Conservation (phyloP, 2,329 filamentous ascomycete species). For the Daldinia sp. region DNA sequence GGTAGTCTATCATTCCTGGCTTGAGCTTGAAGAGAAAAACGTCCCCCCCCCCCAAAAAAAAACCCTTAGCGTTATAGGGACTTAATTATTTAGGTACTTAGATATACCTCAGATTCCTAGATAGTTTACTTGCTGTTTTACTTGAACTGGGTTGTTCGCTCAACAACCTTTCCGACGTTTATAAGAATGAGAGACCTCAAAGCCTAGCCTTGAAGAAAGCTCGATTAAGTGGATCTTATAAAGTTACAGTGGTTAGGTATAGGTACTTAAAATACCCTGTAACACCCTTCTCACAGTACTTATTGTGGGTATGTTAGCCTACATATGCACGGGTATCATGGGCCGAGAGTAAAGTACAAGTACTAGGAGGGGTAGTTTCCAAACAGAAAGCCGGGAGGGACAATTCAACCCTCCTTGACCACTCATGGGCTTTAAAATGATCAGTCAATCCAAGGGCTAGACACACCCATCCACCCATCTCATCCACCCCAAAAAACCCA, state of each 20-base stretch:
- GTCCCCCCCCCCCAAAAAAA: not conserved
- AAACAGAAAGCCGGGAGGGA: constrained; percentile 17
- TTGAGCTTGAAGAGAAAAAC: not conserved
- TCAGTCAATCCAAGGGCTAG: too few relatives aligned
- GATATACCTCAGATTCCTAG: too few relatives aligned
- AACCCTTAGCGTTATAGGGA: too few relatives aligned
- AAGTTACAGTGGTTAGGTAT: constrained; percentile 15
- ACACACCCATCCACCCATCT: constrained; percentile 9
- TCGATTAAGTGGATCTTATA: constrained; percentile 16
- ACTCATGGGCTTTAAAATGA: constrained; percentile 29
- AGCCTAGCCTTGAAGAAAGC: constrained; percentile 21
- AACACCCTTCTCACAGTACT: constrained; percentile 2
- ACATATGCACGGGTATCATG: constrained; percentile 13
- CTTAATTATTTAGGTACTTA: too few relatives aligned
- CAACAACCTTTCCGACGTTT: constrained; percentile 10
- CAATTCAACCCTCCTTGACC: too few relatives aligned
- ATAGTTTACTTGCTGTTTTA: not conserved
- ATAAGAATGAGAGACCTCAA: constrained; percentile 8
- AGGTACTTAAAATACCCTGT: constrained; percentile 3
- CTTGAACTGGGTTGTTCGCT: not conserved
- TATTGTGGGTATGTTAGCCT: constrained; percentile 7
- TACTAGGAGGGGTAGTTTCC: constrained; percentile 19
- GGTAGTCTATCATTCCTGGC: constrained; percentile 1
- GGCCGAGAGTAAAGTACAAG: constrained; percentile 17
- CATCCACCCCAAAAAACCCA: too few relatives aligned